Conservation (phyloP, 257 asterid genomes). For the Solanum arcanum region DNA sequence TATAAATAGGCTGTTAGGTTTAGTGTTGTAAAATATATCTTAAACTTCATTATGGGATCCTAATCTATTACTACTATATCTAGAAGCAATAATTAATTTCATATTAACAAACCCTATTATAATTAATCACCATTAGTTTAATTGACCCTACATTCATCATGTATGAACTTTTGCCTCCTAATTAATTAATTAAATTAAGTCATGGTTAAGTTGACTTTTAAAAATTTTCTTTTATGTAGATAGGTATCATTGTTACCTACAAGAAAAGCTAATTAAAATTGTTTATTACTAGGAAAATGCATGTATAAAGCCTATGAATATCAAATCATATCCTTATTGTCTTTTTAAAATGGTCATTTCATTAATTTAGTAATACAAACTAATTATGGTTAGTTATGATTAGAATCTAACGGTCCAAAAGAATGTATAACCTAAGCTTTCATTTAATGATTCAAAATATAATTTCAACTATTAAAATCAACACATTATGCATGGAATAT, state of each 20-base stretch:
- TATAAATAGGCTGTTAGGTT: conserved; percentile 6
- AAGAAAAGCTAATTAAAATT: not conserved
- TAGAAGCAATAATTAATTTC: conserved; percentile 19
- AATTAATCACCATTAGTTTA: not conserved
- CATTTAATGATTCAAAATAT: not conserved
- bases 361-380: not conserved
- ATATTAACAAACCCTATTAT: conserved; percentile 4
- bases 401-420: conserved; percentile 21
- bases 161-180: conserved; percentile 16
- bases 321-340: not conserved
- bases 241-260: not conserved
- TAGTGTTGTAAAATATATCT: conserved; percentile 5
- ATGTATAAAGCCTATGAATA: not conserved
- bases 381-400: conserved; percentile 11
- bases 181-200: not conserved
- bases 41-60: conserved; percentile 12
- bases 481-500: not conserved
- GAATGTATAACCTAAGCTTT: not conserved
- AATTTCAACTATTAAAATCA: not conserved
- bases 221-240: not conserved
- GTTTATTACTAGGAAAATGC: not conserved
- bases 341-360: not conserved
- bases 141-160: conserved; percentile 20
- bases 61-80: conserved; percentile 12
- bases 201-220: not conserved